Conservation (phyloP, 495 filamentous ascomycete species). For the Aspergillus sclerotiicarbonarius region DNA sequence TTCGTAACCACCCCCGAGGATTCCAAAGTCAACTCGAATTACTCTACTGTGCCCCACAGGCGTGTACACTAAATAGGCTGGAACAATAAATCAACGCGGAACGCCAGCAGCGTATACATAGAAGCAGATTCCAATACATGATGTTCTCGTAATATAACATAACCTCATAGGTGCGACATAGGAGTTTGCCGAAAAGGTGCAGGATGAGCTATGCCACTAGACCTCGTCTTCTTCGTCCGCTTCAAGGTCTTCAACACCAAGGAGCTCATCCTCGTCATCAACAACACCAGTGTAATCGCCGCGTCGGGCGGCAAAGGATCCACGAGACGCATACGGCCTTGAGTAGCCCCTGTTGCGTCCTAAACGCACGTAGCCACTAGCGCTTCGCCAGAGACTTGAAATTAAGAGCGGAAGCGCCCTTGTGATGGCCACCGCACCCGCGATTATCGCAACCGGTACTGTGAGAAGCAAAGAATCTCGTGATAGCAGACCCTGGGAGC, state of each 20-base stretch:
- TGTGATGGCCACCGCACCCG: slow-evolving; percentile 71
- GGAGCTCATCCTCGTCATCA: slow-evolving; percentile 87
- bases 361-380: slow-evolving; percentile 40
- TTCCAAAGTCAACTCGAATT: too few relatives aligned
- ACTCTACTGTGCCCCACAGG: too few relatives aligned
- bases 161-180: slow-evolving; percentile 18
- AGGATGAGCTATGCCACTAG: slow-evolving; percentile 29
- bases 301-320: slow-evolving; percentile 78
- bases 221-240: slow-evolving; percentile 91
- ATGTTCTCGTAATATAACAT: slow-evolving; percentile 31
- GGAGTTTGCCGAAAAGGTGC: slow-evolving; percentile 7
- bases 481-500: slow-evolving; percentile 50
- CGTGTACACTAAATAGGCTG: too few relatives aligned
- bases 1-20: too few relatives aligned
- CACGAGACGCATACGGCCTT: slow-evolving; percentile 75
- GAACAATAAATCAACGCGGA: not conserved
- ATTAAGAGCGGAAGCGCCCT: slow-evolving; percentile 71
- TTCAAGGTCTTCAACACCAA: slow-evolving; percentile 81
- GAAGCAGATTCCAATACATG: slow-evolving; percentile 13
- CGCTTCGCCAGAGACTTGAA: slow-evolving; percentile 64
- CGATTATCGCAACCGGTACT: slow-evolving; percentile 75
- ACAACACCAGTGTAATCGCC: slow-evolving; percentile 85
- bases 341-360: slow-evolving; percentile 42
- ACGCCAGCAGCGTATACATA: slow-evolving; percentile 3
- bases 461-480: slow-evolving; percentile 67